Percentiles rank a stretch among this genome's conserved stretches.
Evolutionary conservation across 129 eudicot genomes (phyloP).

Genomic region (Flaveria robusta): DNA sequence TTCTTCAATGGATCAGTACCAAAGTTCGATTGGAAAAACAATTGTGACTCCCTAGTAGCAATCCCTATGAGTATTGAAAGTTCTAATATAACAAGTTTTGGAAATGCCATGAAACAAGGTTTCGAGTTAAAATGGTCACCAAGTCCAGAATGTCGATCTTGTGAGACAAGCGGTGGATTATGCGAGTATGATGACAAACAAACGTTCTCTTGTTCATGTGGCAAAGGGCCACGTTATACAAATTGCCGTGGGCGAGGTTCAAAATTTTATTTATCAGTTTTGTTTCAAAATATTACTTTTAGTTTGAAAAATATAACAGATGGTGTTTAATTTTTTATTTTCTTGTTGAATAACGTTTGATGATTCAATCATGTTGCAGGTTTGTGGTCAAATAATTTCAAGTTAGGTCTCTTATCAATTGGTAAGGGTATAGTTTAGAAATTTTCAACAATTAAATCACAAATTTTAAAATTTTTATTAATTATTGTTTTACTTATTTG

Average conservation of each 20-base stretch:
- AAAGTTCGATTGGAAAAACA: slow-evolving; percentile 30
- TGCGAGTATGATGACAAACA: slow-evolving; percentile 17
- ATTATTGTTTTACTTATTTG: neutral
- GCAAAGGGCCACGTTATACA: slow-evolving; percentile 3
- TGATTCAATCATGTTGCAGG: neutral
- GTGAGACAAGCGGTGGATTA: slow-evolving; percentile 34
- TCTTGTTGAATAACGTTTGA: neutral
- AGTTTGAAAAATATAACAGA: too few species aligned
- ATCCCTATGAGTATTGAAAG: slow-evolving; percentile 28
- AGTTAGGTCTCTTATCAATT: slow-evolving; percentile 9
- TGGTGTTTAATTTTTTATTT: too few species aligned
- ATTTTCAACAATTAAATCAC: neutral
- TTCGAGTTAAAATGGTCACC: slow-evolving; percentile 33
- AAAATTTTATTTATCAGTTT: too few species aligned
- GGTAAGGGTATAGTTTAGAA: slow-evolving; percentile 10
- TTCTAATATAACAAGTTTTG: slow-evolving; percentile 9
- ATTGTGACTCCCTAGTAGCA: slow-evolving; percentile 29
- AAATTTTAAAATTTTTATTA: neutral
- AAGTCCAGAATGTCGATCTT: slow-evolving; percentile 19
- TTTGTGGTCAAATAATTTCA: neutral
- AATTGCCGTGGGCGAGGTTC: slow-evolving; percentile 29
- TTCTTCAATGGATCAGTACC: slow-evolving; percentile 32
- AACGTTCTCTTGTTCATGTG: slow-evolving; percentile 31
- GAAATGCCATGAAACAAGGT: slow-evolving; percentile 25
- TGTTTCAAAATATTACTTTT: too few species aligned